Evolutionary conservation across 2,329 filamentous ascomycete species (phyloP).

Genomic region (Trichoderma sp.): DNA sequence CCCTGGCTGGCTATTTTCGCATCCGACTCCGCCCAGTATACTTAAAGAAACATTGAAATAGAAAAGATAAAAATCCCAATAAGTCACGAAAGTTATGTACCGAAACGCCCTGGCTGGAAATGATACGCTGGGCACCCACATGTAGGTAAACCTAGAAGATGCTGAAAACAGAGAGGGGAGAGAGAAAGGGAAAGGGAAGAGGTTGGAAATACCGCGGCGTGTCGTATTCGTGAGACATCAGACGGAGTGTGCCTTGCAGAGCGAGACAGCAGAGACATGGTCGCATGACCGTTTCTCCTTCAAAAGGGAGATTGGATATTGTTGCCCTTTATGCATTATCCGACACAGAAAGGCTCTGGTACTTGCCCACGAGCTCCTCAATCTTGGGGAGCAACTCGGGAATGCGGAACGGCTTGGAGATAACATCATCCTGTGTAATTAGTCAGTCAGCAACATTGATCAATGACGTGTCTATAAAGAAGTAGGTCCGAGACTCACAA

Average conservation of each 20-base stretch:
- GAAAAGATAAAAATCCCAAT: background rate
- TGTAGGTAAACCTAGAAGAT: constrained; percentile 3
- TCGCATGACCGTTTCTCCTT: background rate
- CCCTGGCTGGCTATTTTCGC: constrained; percentile 1
- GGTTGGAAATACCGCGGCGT: background rate
- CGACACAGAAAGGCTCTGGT: constrained; percentile 33
- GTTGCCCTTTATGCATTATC: constrained; percentile 15
- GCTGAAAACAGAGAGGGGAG: background rate
- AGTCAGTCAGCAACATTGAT: background rate
- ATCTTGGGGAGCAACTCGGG: constrained; percentile 68
- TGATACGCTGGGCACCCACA: constrained; percentile 1
- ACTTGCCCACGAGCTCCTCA: constrained; percentile 50
- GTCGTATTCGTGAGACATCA: background rate
- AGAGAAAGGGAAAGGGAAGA: background rate
- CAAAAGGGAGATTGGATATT: background rate
- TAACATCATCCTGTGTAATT: constrained; percentile 61
- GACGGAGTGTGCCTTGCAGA: background rate
- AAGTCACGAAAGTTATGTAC: background rate
- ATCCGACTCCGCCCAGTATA: background rate
- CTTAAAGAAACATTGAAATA: background rate
- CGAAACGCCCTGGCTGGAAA: constrained; percentile 4
- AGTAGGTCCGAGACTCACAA: constrained; percentile 50
- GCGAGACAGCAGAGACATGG: background rate
- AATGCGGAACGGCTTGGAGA: constrained; percentile 78
- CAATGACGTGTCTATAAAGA: background rate